These are phyloP conservation scores for Gymnopus androsaceus DNA, from an alignment of 1,284 basidiomycete species.

Conservation along the genomic window DNA sequence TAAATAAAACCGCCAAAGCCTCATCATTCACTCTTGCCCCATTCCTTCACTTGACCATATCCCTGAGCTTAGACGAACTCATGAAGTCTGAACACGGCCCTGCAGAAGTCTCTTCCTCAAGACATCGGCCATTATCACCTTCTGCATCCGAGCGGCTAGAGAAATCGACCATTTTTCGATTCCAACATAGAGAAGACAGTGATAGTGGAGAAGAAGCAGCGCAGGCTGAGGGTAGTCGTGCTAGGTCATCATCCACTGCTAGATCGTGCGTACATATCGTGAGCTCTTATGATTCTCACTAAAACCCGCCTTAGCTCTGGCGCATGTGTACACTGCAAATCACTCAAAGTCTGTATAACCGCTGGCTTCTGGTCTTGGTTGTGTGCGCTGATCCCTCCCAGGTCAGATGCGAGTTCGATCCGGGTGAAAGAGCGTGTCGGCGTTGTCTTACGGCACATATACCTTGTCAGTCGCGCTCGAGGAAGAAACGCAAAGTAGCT, in stretches of 20 bases:
- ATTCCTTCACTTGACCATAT: background rate
- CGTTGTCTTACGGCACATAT: conserved; percentile 48
- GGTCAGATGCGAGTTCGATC: conserved; percentile 54
- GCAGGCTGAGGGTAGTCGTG: background rate
- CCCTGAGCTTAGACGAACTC: background rate
- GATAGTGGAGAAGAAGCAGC: conserved; percentile 8
- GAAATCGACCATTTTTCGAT: background rate
- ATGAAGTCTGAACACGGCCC: conserved; percentile 4
- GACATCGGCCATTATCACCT: background rate
- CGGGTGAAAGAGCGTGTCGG: conserved; percentile 46
- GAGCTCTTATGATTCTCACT: background rate
- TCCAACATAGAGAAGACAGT: conserved; percentile 6
- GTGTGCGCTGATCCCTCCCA: conserved; percentile 21
- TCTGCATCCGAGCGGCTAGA: background rate
- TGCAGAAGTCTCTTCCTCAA: background rate
- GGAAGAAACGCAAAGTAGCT: conserved; percentile 59
- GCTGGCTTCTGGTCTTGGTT: too few species aligned
- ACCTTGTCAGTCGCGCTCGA: conserved; percentile 49
- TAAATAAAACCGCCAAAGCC: conserved; percentile 1
- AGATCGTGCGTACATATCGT: background rate
- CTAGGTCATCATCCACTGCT: background rate
- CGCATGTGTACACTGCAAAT: conserved; percentile 62
- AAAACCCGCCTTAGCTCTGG: conserved; percentile 33
- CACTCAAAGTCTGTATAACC: conserved; percentile 46
- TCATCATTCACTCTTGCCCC: background rate